Evolutionary conservation across 164 flowering plant genomes (phyloP).

Genomic region (Santalum album): DNA sequence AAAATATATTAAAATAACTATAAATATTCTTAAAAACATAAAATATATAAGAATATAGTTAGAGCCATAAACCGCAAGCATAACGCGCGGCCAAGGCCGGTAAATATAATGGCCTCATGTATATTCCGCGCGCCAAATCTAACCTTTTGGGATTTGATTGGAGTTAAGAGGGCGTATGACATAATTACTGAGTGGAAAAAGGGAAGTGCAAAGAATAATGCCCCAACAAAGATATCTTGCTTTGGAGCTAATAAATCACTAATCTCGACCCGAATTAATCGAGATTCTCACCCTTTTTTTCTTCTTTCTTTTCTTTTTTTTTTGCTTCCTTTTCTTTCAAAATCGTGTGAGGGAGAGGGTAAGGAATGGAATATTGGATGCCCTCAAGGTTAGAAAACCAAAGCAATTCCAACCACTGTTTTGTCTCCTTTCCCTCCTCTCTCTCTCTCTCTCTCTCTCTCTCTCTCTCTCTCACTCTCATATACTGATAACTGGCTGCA

Average conservation of each 20-base stretch:
- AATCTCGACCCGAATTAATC: conserved; percentile 14
- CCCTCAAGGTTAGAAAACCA: conserved; percentile 12
- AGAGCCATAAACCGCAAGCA: too few relatives aligned
- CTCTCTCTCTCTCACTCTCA: too few relatives aligned
- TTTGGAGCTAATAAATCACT: conserved; percentile 11
- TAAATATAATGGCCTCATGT: too few relatives aligned
- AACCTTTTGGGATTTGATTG: too few relatives aligned
- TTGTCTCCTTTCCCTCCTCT: not conserved
- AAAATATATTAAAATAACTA: too few relatives aligned
- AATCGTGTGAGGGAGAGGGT: too few relatives aligned
- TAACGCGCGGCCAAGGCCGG: too few relatives aligned
- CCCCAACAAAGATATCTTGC: conserved; percentile 19
- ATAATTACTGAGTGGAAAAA: not conserved
- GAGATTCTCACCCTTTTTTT: conserved; percentile 21
- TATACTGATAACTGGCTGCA: conserved; percentile 2
- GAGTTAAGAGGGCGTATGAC: not conserved
- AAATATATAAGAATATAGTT: too few relatives aligned
- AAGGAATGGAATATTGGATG: conserved; percentile 32
- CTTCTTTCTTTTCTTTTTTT: too few relatives aligned
- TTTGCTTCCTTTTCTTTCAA: too few relatives aligned
- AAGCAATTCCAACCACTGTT: conserved; percentile 13
- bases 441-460: conserved; percentile 3
- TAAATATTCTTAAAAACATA: too few relatives aligned
- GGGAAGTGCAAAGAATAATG: conserved; percentile 11
- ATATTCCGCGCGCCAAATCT: too few relatives aligned